These are phyloP conservation scores for Tolypocladium capitatum DNA, from an alignment of 2,329 filamentous ascomycete species.

Conservation along the genomic window DNA sequence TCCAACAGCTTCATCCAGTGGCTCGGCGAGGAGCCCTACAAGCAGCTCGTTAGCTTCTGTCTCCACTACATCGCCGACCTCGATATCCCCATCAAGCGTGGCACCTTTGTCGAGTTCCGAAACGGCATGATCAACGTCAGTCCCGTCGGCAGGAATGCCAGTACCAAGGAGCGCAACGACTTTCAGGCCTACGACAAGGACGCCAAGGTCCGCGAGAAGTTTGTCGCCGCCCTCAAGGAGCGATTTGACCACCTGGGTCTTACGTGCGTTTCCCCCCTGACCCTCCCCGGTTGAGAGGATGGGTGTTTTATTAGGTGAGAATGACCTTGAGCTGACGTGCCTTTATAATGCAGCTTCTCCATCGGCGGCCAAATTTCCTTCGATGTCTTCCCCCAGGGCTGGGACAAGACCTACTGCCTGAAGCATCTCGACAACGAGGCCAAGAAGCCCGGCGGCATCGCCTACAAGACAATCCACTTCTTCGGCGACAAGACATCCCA, in stretches of 20 bases:
- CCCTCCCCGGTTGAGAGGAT: neutral
- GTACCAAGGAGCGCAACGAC: constrained; percentile 62
- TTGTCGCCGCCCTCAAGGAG: constrained; percentile 22
- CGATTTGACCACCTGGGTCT: constrained; percentile 55
- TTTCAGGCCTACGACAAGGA: constrained; percentile 72
- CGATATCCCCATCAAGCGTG: constrained; percentile 70
- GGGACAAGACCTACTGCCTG: constrained; percentile 98
- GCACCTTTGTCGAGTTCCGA: constrained; percentile 78
- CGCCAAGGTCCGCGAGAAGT: constrained; percentile 68
- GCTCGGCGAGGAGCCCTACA: constrained; percentile 75
- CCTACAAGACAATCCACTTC: constrained; percentile 87
- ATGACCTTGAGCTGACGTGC: neutral
- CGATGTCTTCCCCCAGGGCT: constrained; percentile 90
- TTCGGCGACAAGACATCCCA: constrained; percentile 91
- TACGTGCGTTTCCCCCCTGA: constrained; percentile 50
- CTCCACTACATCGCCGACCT: constrained; percentile 76
- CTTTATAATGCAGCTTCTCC: constrained; percentile 49
- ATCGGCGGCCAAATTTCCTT: constrained; percentile 98
- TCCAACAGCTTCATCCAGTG: constrained; percentile 81
- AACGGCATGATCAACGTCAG: constrained; percentile 86
- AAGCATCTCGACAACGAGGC: constrained; percentile 74
- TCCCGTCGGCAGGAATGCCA: constrained; percentile 78
- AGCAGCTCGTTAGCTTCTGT: constrained; percentile 61
- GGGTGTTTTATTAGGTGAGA: neutral
- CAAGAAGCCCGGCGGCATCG: constrained; percentile 51